Evolutionary conservation across 116 monocot species (phyloP), one percentile per base, ranked within the genome.

Genomic region (Cymodocea nodosa): DNA sequence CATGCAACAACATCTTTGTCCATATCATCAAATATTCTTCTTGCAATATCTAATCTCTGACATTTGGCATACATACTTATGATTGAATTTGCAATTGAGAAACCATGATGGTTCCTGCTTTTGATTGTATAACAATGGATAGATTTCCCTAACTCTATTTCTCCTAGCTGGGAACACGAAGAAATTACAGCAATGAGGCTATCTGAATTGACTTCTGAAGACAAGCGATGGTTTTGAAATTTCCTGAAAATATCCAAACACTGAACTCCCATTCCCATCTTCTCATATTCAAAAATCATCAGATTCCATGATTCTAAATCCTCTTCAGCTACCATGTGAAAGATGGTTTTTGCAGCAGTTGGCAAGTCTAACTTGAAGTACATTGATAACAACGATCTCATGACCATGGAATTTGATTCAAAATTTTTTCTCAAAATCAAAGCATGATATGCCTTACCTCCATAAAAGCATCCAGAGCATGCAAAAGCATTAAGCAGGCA

Each of bases 171-270:
- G 10, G 72, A 75, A 64, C 75, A 69, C 14, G 76, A 80, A 54
- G 71, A 68, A 51, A 72, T 68, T 15, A 69, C 71, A 50, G 63
- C 7, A 54, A 72, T n/a, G 19, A 80, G 2, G 20, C 56, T 68
- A 49, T 57, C 63, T 8, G 12, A 25, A 67, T 71, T 59, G 16
- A 52, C 13, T 48, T 16, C 10, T 39, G 34, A 23, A 13, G n/a
- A 20, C 36, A 60, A 17, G 8, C 50, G 51, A 57, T 10, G 40
- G n/a, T 62, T 53, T 23, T 71, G 72, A 64, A 80, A 72, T 51
- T 69, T 20, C 52, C 71, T 62, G 37, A 80, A 76, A n/a, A 64
- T n/a, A 44, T 51, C 58, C 71, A 80, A 60, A 56, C 80, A 76
- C 16, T 72, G 18, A 15, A 54, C 17, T 35, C 64, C 19, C 36